A percentile compares a stretch with the other conserved stretches of the same genome.
phyloP scores from a whole-genome alignment of 164 flowering plant genomes.

The Stephania japonica region DNA sequence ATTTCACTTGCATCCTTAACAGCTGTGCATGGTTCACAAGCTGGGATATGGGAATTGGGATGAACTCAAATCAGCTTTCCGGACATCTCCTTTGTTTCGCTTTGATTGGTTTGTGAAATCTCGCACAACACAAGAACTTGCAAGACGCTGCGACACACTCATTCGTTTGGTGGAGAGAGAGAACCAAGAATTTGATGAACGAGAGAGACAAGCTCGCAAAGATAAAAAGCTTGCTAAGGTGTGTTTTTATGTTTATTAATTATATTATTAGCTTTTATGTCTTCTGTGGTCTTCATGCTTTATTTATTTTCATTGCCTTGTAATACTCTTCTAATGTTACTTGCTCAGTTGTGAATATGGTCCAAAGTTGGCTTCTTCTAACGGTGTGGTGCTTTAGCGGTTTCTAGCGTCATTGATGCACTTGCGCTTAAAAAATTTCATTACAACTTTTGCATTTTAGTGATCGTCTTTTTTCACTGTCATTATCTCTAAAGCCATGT shows the following conservation, averaged over 20 bases:
- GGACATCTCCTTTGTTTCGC: constrained; percentile 87
- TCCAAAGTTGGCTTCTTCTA: not conserved
- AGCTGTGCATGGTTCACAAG: constrained; percentile 99
- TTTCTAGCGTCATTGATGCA: not conserved
- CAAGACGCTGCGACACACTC: constrained; percentile 93
- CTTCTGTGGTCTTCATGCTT: not conserved
- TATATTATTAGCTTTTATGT: not conserved
- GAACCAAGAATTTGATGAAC: constrained; percentile 92
- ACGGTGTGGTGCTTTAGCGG: not conserved
- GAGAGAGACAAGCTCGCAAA: constrained; percentile 96
- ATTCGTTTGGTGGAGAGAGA: constrained; percentile 93
- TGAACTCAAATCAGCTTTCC: constrained; percentile 95
- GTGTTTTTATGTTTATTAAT: constrained; percentile 13
- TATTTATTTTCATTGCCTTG: not conserved
- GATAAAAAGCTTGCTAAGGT: constrained; percentile 98
- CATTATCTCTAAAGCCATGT: too few species aligned
- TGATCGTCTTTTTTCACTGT: too few species aligned
- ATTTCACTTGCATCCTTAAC: constrained; percentile 2
- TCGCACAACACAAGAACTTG: constrained; percentile 97
- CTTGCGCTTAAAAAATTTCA: not conserved
- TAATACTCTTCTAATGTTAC: not conserved
- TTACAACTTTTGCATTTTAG: too few species aligned
- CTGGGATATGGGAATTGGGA: constrained; percentile 99
- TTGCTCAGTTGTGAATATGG: not conserved
- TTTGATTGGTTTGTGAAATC: constrained; percentile 99